These are phyloP conservation scores for Salicornia ramosissima DNA, from an alignment of 148 eudicot species.

Conservation along the genomic window DNA sequence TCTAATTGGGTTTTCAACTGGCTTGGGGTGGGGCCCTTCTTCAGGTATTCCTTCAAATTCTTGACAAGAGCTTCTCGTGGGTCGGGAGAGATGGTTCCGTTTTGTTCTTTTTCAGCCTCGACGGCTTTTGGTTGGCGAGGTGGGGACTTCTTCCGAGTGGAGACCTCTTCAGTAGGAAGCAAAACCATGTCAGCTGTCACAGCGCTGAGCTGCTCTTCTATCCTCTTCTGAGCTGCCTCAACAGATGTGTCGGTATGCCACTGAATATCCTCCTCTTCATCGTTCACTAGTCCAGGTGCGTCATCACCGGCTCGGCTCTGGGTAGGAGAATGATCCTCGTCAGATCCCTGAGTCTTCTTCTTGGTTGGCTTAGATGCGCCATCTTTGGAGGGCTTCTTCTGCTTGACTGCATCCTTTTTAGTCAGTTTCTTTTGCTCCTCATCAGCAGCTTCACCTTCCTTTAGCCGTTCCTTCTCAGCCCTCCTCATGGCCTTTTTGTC, in stretches of 20 bases:
- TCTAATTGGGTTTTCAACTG: constrained; percentile 45
- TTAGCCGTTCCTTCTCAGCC: constrained; percentile 74
- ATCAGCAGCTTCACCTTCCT: constrained; percentile 77
- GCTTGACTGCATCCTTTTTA: constrained; percentile 51
- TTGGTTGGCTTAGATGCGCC: constrained; percentile 38
- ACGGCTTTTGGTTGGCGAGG: constrained; percentile 27
- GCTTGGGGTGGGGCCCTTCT: constrained; percentile 39
- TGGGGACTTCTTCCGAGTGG: constrained; percentile 40
- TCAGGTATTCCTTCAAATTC: constrained; percentile 40
- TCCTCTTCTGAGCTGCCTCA: constrained; percentile 61
- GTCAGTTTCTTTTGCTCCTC: constrained; percentile 55
- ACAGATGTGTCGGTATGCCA: constrained; percentile 79
- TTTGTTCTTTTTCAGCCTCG: constrained; percentile 20
- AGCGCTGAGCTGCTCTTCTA: constrained; percentile 67
- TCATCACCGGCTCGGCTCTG: constrained; percentile 47
- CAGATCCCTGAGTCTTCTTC: constrained; percentile 60
- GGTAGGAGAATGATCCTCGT: constrained; percentile 63
- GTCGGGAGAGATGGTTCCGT: constrained; percentile 15
- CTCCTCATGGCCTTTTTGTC: constrained; percentile 74
- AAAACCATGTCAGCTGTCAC: constrained; percentile 84
- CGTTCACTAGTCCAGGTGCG: constrained; percentile 25
- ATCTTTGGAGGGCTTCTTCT: constrained; percentile 50
- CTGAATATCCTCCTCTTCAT: constrained; percentile 50
- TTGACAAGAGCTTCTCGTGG: constrained; percentile 34
- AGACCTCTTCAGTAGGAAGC: constrained; percentile 55